Evolutionary conservation across 2,329 filamentous ascomycete species (phyloP), one percentile per base, ranked within the genome.

Genomic region (Aspergillus alliaceus): DNA sequence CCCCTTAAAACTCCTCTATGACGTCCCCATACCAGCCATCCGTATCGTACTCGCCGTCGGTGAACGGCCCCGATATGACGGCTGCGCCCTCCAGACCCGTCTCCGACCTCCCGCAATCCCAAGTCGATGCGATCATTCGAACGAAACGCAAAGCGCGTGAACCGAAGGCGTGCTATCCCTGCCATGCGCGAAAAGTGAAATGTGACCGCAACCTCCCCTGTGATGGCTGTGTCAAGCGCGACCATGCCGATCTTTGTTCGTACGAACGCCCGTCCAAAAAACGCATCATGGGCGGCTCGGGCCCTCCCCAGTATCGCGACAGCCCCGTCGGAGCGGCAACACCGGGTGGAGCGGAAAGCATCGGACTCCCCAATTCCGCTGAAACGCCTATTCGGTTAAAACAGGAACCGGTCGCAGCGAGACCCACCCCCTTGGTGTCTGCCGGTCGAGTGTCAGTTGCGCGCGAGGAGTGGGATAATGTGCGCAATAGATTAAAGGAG

Each of bases 231-330:
- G 76, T 80, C 47, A 80, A 80, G 64, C 73, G 78, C 61, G 78
- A 80, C 62, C 78, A 80, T 64, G 77, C 77, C 32, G 76, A 80
- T 51, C 72, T 80, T 14, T 80, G 78, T 61, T 79, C 78, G 8
- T 80, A 80, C 59, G 77, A 80, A 67, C 74, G 78, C 5, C 78
- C 78, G 8, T 76, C 75, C 25, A 80, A 80, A 64, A 78, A 78
- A 64, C 68, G 77, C 31, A 69, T 72, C 47, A 63, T 71, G 34
- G 61, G 67, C 31, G 58, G 61, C 6, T 32, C 60, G 18, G 49
- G 51, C 8, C 61, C 66, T n/a, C 60, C 69, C 34, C 52, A 64
- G 24, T 66, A 71, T 47, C 56, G 54, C 2, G 62, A 70, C 12
- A 68, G 65, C 31, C 58, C 65, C 3, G 44, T 60, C 2, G 62